phyloP scores from a whole-genome alignment of 352 stramenopile species.

The Phytophthora melonis region DNA sequence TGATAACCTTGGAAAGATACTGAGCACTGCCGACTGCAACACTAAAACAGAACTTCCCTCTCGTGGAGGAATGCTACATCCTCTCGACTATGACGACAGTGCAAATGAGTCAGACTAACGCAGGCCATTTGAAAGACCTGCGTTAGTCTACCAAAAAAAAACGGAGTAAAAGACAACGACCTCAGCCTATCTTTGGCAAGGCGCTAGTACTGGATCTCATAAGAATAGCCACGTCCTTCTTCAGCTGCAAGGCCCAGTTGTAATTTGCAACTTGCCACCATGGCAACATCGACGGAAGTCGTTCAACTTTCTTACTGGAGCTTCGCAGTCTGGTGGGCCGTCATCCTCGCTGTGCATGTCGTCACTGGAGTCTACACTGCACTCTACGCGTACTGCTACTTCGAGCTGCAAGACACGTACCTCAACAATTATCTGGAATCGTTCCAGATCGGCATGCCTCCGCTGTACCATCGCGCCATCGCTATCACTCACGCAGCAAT shows the following conservation, averaged over 20 bases:
- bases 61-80: neutral
- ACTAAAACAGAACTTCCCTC: neutral
- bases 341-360: conserved; percentile 17
- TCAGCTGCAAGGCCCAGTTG: neutral
- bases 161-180: too few relatives aligned
- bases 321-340: conserved; percentile 22
- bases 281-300: neutral
- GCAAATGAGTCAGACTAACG: neutral
- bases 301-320: conserved; percentile 8
- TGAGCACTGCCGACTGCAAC: neutral
- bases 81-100: conserved; percentile 5
- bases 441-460: conserved; percentile 15
- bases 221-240: neutral
- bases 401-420: conserved; percentile 5
- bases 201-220: too few relatives aligned
- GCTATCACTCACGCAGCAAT: conserved; percentile 22
- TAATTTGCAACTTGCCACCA: neutral
- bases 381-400: conserved; percentile 11
- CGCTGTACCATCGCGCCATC: conserved; percentile 19
- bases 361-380: conserved; percentile 7
- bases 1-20: conserved; percentile 8
- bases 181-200: too few relatives aligned
- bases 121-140: too few relatives aligned
- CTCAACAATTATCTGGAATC: conserved; percentile 25
- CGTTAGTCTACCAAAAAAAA: too few relatives aligned